Base-by-base conservation (phyloP, 768 basidiomycete species). In the Sarcodon aspratus region DNA sequence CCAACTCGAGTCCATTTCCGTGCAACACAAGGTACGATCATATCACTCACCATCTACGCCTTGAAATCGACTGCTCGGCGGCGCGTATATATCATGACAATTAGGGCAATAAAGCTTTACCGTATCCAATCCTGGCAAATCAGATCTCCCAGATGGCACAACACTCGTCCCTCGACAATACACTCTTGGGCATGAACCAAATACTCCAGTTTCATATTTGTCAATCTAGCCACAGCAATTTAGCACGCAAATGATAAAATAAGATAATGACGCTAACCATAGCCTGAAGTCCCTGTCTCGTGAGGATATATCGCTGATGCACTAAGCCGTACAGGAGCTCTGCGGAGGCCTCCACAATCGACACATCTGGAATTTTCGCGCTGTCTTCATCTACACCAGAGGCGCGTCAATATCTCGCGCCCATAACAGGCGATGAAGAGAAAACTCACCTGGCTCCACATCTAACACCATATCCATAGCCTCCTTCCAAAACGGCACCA, bases 381-480 rank as follows among this genome's bases (percentile, higher is more conserved):
- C 90, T 78, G 65, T 98, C 96, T 65, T 98, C 96, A 56, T 88
- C 85, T 85, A 49, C 40, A 17, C 40, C 7, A 11, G 9, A 13
- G 3, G 45, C 11, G 34, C 15, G 35, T 7, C 31, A 27, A 50
- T 47, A 50, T 40, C 37, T 59, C 55, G 54, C 60, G 59, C 56
- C 55, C 45, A 40, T 17, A 18, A n/a, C 33, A 33, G 35, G 10
- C 12, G 35, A n/a, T 12, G 32, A 10, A 4, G 32, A 53, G 48
- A 21, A 31, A 7, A 64, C 82, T 64, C 63, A 94, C 95, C 93
- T 72, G 96, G 92, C 68, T 99, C 96, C 47, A 98, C 95, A 68
- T 99, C 96, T 55, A 99, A 68, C 12, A 99, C 92, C 96, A 99
- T 99, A 70, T 99, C 96, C 85, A 99, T 88, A 42, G 96, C 96